Evolutionary conservation across 108 stramenopile species (phyloP).

Genomic region (Bacterosira constricta): DNA sequence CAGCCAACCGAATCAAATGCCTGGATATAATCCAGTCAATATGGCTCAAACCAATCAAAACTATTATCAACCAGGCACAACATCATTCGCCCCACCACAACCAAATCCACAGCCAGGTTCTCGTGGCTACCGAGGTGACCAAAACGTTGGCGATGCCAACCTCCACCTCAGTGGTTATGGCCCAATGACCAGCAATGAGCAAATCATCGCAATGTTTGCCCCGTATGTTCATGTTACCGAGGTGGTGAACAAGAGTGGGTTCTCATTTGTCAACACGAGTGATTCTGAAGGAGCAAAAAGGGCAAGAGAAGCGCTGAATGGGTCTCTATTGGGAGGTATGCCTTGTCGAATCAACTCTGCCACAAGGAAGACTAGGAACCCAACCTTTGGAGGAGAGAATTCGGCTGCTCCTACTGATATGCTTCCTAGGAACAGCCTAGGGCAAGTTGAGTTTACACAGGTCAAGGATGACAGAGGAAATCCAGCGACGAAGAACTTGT

Average conservation of each 20-base stretch:
- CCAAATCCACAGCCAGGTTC: constrained; percentile 10
- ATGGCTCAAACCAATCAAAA: constrained; percentile 6
- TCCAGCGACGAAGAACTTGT: constrained; percentile 86
- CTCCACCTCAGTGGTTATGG: constrained; percentile 89
- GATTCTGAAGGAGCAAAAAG: constrained; percentile 73
- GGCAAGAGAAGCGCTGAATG: constrained; percentile 78
- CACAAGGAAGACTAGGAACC: constrained; percentile 66
- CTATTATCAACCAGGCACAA: constrained; percentile 42
- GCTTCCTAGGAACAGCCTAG: constrained; percentile 41
- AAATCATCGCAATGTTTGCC: constrained; percentile 75
- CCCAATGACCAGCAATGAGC: constrained; percentile 72
- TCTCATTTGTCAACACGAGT: constrained; percentile 84
- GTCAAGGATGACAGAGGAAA: constrained; percentile 89
- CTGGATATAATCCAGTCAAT: constrained; percentile 17
- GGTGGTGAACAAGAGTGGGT: constrained; percentile 77
- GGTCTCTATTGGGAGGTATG: constrained; percentile 74
- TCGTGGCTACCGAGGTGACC: constrained; percentile 57
- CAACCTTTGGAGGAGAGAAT: background rate
- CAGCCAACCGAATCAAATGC: constrained; percentile 15
- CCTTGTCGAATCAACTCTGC: constrained; percentile 84
- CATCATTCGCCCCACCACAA: constrained; percentile 16
- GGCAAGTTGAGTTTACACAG: constrained; percentile 46
- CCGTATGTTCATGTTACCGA: constrained; percentile 85
- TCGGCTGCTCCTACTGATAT: constrained; percentile 15
- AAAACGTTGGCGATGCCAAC: constrained; percentile 75